Conservation (phyloP, 1,139 yeast genomes). For the Saccharomycopsis crataegensis region DNA sequence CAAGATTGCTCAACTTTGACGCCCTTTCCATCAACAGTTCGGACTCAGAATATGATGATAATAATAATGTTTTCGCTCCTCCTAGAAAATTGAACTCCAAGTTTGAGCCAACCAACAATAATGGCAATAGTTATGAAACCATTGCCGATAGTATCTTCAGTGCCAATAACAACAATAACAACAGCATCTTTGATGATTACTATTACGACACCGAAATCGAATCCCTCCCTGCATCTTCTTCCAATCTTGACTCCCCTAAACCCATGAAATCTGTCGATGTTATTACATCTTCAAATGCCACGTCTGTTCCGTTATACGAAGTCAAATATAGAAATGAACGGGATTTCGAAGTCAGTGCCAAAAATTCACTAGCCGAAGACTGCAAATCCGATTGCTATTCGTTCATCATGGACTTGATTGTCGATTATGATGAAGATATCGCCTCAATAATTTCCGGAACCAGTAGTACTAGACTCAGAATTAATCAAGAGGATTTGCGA, state of each 20-base stretch:
- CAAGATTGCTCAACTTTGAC: too few relatives aligned
- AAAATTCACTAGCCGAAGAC: neutral
- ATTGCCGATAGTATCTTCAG: constrained; percentile 14
- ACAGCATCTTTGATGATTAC: constrained; percentile 5
- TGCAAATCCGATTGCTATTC: constrained; percentile 15
- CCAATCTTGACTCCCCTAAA: neutral
- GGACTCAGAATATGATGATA: too few relatives aligned
- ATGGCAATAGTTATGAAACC: constrained; percentile 10
- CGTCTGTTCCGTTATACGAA: neutral
- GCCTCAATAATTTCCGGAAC: constrained; percentile 8
- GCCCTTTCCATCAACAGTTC: too few relatives aligned
- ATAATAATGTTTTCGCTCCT: too few relatives aligned
- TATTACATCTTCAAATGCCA: too few relatives aligned
- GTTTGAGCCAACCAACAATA: too few relatives aligned
- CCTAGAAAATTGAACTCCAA: too few relatives aligned
- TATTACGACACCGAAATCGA: constrained; percentile 14
- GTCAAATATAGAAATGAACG: neutral
- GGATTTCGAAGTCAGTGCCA: neutral
- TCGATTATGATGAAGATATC: constrained; percentile 15
- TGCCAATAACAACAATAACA: neutral
- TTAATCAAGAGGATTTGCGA: neutral
- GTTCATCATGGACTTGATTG: constrained; percentile 18
- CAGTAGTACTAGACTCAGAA: neutral
- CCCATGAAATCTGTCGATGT: neutral
- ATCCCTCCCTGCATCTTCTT: constrained; percentile 2